Evolutionary conservation across 495 filamentous ascomycete genomes (phyloP).

Genomic region (Chaetomium tenue): DNA sequence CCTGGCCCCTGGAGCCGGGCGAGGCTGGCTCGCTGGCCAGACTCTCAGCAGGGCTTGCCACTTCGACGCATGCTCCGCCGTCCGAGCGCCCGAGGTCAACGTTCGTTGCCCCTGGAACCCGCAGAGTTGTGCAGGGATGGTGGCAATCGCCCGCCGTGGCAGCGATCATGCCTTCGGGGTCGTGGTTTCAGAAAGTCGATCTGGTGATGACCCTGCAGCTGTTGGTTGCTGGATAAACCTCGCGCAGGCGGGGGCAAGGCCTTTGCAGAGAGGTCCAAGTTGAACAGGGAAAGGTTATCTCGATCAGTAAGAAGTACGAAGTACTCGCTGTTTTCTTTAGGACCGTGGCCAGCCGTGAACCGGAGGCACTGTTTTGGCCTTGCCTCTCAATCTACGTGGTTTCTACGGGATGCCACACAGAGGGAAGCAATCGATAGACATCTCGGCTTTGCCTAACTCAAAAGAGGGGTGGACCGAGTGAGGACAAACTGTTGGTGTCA

Average conservation of each 20-base stretch:
- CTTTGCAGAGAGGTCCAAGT: not conserved
- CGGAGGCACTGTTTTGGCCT: not conserved
- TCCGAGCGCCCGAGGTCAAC: slow-evolving; percentile 14
- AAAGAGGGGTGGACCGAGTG: too few species aligned
- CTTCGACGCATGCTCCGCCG: not conserved
- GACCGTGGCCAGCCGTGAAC: too few species aligned
- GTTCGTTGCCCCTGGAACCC: slow-evolving; percentile 16
- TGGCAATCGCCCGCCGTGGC: slow-evolving; percentile 11
- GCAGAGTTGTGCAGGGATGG: slow-evolving; percentile 16
- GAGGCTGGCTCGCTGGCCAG: slow-evolving; percentile 1
- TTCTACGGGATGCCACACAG: too few species aligned
- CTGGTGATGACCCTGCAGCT: slow-evolving; percentile 15
- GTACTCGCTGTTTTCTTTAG: too few species aligned
- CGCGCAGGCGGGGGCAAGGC: not conserved
- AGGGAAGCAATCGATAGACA: too few species aligned
- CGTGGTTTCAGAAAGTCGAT: slow-evolving; percentile 27
- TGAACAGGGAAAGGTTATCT: too few species aligned
- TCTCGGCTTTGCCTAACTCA: too few species aligned
- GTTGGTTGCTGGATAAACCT: slow-evolving; percentile 8
- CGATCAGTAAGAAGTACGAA: too few species aligned
- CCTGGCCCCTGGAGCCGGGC: not conserved
- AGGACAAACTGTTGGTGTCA: not conserved
- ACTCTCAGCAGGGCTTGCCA: slow-evolving; percentile 12
- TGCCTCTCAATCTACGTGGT: not conserved
- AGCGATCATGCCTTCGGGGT: slow-evolving; percentile 11